Conservation (phyloP, 176 grass and related monocot species). For the Hyparrhenia diplandra region DNA sequence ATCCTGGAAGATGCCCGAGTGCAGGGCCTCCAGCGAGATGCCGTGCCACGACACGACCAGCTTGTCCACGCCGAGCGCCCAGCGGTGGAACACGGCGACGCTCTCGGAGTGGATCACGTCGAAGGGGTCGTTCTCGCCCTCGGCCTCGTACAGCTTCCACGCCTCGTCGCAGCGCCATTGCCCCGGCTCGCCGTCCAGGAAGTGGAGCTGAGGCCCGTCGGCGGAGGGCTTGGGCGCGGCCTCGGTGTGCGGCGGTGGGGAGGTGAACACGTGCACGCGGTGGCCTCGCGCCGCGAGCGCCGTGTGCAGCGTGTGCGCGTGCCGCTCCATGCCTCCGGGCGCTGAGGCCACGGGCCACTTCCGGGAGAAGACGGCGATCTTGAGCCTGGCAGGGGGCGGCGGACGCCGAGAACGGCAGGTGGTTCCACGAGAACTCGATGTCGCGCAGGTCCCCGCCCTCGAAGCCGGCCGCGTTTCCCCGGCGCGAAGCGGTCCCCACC, state of each 20-base stretch:
- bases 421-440: slow-evolving; percentile 90
- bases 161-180: slow-evolving; percentile 91
- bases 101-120: slow-evolving; percentile 97
- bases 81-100: slow-evolving; percentile 94
- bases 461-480: slow-evolving; percentile 16
- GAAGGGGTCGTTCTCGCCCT: slow-evolving; percentile 71
- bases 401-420: slow-evolving; percentile 46
- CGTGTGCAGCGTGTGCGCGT: slow-evolving; percentile 91
- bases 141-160: slow-evolving; percentile 80
- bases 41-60: slow-evolving; percentile 87
- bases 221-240: not conserved
- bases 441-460: slow-evolving; percentile 61
- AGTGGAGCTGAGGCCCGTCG: slow-evolving; percentile 58
- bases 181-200: slow-evolving; percentile 54
- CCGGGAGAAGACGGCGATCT: slow-evolving; percentile 90
- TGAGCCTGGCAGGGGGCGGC: slow-evolving; percentile 46
- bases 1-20: slow-evolving; percentile 94
- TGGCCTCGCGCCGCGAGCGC: slow-evolving; percentile 72
- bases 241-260: slow-evolving; percentile 51
- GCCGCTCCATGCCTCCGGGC: slow-evolving; percentile 90
- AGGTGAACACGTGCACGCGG: slow-evolving; percentile 89
- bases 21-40: slow-evolving; percentile 88
- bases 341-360: slow-evolving; percentile 85
- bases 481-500: slow-evolving; percentile 7
- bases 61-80: slow-evolving; percentile 60